Evolutionary conservation across 208 protist genomes (phyloP).

Genomic region (Trypanosoma brucei): DNA sequence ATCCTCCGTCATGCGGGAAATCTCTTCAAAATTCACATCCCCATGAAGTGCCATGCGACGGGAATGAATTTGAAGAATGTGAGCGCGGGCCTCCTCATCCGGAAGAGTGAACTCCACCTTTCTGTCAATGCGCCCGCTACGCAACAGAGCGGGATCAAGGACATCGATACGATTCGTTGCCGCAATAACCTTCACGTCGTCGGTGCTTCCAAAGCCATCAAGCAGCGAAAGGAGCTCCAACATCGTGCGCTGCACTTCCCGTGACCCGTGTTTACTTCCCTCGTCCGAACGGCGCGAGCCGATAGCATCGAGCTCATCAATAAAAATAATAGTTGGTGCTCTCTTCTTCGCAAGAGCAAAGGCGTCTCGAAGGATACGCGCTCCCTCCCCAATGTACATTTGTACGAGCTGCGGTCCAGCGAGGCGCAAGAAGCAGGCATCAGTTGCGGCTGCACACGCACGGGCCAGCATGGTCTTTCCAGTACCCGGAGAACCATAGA

Average conservation of each 20-base stretch:
- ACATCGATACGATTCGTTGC: slow-evolving; percentile 99
- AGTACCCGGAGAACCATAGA: slow-evolving; percentile 98
- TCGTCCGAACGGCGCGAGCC: slow-evolving; percentile 98
- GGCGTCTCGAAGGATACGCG: slow-evolving; percentile 99
- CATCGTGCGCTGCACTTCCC: slow-evolving; percentile 99
- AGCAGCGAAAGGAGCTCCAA: slow-evolving; percentile 99
- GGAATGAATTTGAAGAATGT: slow-evolving; percentile 99
- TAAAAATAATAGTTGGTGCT: slow-evolving; percentile 99
- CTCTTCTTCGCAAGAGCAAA: slow-evolving; percentile 99
- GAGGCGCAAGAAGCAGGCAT: slow-evolving; percentile 99
- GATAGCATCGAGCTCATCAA: slow-evolving; percentile 99
- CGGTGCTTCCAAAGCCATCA: slow-evolving; percentile 98
- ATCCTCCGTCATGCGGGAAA: slow-evolving; percentile 98
- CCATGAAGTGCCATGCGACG: slow-evolving; percentile 97
- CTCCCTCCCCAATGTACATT: slow-evolving; percentile 97
- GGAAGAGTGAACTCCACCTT: slow-evolving; percentile 99
- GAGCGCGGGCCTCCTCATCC: slow-evolving; percentile 96
- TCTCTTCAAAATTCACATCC: slow-evolving; percentile 99
- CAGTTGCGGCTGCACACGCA: slow-evolving; percentile 98
- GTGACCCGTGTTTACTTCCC: slow-evolving; percentile 94
- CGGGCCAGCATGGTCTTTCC: slow-evolving; percentile 97
- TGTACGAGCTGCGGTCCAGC: slow-evolving; percentile 99
- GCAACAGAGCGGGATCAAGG: slow-evolving; percentile 99
- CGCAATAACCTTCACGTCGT: slow-evolving; percentile 99
- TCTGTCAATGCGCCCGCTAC: slow-evolving; percentile 98